phyloP scores from a whole-genome alignment of 495 filamentous ascomycete species.

The Usnea hakonensis region DNA sequence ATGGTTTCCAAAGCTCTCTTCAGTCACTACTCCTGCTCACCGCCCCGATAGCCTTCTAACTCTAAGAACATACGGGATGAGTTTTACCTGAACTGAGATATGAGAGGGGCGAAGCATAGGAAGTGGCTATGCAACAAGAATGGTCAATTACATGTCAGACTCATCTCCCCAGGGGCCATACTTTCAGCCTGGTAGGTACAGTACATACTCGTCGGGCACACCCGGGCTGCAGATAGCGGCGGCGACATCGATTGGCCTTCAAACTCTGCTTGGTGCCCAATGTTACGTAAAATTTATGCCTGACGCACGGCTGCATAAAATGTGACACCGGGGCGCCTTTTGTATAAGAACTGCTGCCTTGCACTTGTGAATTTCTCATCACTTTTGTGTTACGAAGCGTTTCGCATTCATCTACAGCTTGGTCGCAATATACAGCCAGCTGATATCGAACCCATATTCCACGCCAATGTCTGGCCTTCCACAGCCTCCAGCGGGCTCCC shows the following conservation, averaged over 20 bases:
- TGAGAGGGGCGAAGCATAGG: neutral
- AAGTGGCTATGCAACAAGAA: neutral
- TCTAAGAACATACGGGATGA: too few relatives aligned
- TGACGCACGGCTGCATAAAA: neutral
- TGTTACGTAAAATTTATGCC: too few relatives aligned
- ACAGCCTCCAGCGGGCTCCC: constrained; percentile 8
- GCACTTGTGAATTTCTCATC: constrained; percentile 2
- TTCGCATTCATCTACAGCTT: constrained; percentile 4
- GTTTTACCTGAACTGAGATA: too few relatives aligned
- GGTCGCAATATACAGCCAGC: neutral
- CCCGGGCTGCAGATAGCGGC: neutral
- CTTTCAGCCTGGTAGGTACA: neutral
- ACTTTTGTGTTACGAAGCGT: neutral
- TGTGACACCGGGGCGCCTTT: neutral
- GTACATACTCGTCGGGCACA: neutral
- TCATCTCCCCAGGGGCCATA: neutral
- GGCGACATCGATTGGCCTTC: constrained; percentile 1
- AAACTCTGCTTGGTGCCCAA: constrained; percentile 5
- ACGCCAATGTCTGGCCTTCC: constrained; percentile 9
- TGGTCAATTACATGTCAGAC: neutral
- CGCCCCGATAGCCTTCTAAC: too few relatives aligned
- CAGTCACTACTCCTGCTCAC: neutral
- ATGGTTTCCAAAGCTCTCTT: neutral
- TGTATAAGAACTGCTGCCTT: constrained; percentile 1
- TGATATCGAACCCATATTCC: constrained; percentile 1